These are phyloP conservation scores for Pythium sukuiense DNA, from an alignment of 352 stramenopile genomes.

Conservation along the genomic window DNA sequence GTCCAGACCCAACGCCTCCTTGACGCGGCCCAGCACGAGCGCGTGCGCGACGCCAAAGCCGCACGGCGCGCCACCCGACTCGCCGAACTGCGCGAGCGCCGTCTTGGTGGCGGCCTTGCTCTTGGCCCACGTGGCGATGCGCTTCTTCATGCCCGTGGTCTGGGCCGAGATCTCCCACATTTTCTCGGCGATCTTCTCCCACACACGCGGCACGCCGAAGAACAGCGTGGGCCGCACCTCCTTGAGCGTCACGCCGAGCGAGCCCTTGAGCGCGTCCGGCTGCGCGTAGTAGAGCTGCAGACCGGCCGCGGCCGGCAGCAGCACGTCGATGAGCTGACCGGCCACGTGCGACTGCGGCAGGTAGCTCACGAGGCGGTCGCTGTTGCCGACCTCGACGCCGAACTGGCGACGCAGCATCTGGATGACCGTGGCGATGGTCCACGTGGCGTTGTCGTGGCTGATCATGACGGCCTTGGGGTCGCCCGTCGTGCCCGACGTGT, in stretches of 20 bases:
- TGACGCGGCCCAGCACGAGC: slow-evolving; percentile 86
- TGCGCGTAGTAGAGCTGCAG: slow-evolving; percentile 86
- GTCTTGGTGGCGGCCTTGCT: slow-evolving; percentile 78
- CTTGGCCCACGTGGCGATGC: slow-evolving; percentile 91
- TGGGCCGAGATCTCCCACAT: slow-evolving; percentile 81
- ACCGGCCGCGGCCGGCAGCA: slow-evolving; percentile 64
- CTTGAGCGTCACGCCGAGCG: slow-evolving; percentile 82
- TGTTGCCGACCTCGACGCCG: slow-evolving; percentile 55
- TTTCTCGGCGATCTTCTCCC: slow-evolving; percentile 93
- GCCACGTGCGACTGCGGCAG: slow-evolving; percentile 90
- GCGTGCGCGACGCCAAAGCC: slow-evolving; percentile 89
- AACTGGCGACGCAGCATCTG: slow-evolving; percentile 64
- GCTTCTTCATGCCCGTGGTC: slow-evolving; percentile 92
- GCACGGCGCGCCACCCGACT: slow-evolving; percentile 83
- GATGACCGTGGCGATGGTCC: slow-evolving; percentile 72
- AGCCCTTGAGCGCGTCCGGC: slow-evolving; percentile 90
- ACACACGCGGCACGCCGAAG: slow-evolving; percentile 90
- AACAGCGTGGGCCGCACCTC: slow-evolving; percentile 89
- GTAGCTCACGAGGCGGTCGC: slow-evolving; percentile 83
- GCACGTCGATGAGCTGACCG: slow-evolving; percentile 87
- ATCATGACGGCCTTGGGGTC: slow-evolving; percentile 97
- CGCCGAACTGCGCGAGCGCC: slow-evolving; percentile 80
- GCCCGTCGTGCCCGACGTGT: slow-evolving; percentile 95
- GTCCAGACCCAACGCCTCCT: slow-evolving; percentile 90
- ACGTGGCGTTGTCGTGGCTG: slow-evolving; percentile 93